These are phyloP conservation scores for Citrus inodora DNA, from an alignment of 345 rosid genomes.

Conservation along the genomic window DNA sequence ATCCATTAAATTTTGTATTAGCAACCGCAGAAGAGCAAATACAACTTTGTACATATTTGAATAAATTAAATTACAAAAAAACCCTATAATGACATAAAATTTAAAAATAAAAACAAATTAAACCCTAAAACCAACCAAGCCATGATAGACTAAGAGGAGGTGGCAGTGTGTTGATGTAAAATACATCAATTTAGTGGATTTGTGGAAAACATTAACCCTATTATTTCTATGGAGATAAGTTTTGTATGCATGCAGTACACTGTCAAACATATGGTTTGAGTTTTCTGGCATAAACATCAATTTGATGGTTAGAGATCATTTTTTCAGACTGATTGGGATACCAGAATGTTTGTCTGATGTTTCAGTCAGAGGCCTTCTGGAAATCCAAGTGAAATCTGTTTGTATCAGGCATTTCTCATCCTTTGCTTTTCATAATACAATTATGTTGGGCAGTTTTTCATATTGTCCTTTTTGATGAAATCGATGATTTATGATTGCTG, in stretches of 20 bases:
- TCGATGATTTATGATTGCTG: slow-evolving; percentile 1
- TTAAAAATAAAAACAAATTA: too few relatives aligned
- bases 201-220: too few relatives aligned
- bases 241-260: background rate
- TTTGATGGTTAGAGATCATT: background rate
- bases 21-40: too few relatives aligned
- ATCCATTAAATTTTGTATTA: too few relatives aligned
- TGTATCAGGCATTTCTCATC: background rate
- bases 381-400: background rate
- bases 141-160: too few relatives aligned
- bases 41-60: too few relatives aligned
- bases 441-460: background rate
- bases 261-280: background rate
- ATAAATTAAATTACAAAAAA: too few relatives aligned
- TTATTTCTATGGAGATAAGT: background rate
- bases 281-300: background rate
- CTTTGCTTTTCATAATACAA: background rate
- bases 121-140: too few relatives aligned
- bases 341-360: background rate
- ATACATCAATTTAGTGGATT: too few relatives aligned
- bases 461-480: background rate
- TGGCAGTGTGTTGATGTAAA: too few relatives aligned
- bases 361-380: background rate
- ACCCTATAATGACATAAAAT: too few relatives aligned
- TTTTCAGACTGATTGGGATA: background rate